Conservation (phyloP, 257 asterid species). For the Lantana camara region DNA sequence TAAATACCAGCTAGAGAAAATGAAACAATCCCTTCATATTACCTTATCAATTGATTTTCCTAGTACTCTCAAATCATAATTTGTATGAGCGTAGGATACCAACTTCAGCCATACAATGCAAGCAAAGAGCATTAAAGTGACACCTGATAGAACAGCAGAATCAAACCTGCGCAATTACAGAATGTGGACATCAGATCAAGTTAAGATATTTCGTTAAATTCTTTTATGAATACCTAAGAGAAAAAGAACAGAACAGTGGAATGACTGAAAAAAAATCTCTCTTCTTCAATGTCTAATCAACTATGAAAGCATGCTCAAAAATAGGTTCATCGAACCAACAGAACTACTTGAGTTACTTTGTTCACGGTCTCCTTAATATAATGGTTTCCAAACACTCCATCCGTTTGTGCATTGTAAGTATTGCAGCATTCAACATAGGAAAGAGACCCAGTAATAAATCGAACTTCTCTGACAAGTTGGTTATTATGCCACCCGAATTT, state of each 20-base stretch:
- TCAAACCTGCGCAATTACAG: constrained; percentile 71
- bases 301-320: neutral
- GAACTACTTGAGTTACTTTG: constrained; percentile 15
- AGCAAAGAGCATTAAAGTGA: constrained; percentile 70
- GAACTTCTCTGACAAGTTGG: neutral
- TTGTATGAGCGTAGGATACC: constrained; percentile 94
- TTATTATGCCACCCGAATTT: constrained; percentile 6
- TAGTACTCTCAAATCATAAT: constrained; percentile 80
- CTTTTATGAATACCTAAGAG: too few species aligned
- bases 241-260: too few species aligned
- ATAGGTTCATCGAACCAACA: constrained; percentile 11
- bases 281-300: too few species aligned
- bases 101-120: constrained; percentile 92
- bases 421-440: constrained; percentile 10
- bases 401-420: neutral
- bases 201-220: neutral
- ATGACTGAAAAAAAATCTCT: too few species aligned
- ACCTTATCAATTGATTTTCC: constrained; percentile 82
- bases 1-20: constrained; percentile 12
- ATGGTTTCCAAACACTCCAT: constrained; percentile 1
- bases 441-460: constrained; percentile 12
- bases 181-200: constrained; percentile 27
- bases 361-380: neutral
- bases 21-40: constrained; percentile 20
- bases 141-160: constrained; percentile 92